These are phyloP conservation scores for Camelina hispida DNA, from an alignment of 345 rosid genomes.

Conservation along the genomic window DNA sequence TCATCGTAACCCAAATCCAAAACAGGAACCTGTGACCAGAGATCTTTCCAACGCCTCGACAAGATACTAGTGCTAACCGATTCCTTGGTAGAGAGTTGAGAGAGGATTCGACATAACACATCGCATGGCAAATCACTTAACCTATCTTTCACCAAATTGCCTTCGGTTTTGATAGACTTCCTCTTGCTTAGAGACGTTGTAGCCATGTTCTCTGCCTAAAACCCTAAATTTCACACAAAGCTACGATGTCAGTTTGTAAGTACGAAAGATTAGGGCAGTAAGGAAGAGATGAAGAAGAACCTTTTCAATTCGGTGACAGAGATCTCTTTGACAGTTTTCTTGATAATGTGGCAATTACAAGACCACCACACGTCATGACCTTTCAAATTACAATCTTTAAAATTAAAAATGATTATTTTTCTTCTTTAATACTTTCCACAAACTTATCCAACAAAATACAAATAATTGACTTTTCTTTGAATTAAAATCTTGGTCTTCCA, in stretches of 20 bases:
- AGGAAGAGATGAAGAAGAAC: background rate
- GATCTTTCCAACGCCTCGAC: background rate
- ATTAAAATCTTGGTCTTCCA: too few species aligned
- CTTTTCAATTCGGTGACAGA: background rate
- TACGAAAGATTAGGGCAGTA: background rate
- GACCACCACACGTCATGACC: too few species aligned
- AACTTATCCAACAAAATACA: too few species aligned
- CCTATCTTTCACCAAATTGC: background rate
- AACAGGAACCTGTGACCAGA: background rate
- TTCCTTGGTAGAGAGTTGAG: background rate
- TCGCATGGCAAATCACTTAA: background rate
- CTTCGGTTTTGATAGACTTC: background rate
- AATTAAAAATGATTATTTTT: too few species aligned
- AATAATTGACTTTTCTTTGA: too few species aligned
- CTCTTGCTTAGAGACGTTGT: background rate
- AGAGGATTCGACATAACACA: background rate
- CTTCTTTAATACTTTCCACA: too few species aligned
- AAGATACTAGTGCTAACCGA: background rate
- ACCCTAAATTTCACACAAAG: background rate
- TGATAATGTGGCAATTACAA: too few species aligned
- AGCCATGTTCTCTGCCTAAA: background rate
- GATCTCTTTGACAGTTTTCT: too few species aligned
- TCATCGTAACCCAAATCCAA: background rate
- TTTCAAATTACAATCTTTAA: too few species aligned
- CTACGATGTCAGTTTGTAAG: background rate